A percentile compares a stretch with the other conserved stretches of the same genome.
Evolutionary conservation across 352 stramenopile genomes (phyloP).

Genomic region (Phytophthora syringae): DNA sequence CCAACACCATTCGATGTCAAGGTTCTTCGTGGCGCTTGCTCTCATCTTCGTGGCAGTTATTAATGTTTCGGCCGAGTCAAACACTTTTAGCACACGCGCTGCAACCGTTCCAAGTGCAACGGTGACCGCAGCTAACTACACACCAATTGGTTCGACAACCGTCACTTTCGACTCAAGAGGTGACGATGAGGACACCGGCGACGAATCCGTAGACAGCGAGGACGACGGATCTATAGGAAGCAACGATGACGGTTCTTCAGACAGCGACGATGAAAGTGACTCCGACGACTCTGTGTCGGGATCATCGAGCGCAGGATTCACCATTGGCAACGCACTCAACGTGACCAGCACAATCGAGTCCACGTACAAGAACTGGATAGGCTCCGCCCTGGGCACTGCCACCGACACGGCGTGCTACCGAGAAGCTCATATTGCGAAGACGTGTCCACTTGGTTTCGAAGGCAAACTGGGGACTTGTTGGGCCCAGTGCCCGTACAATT

Average conservation of each 20-base stretch:
- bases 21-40: constrained; percentile 17
- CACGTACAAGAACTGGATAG: constrained; percentile 34
- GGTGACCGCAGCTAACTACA: constrained; percentile 15
- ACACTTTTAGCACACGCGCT: constrained; percentile 27
- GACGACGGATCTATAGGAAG: constrained; percentile 11
- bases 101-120: constrained; percentile 18
- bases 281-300: not conserved
- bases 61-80: constrained; percentile 22
- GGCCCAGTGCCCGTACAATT: no score
- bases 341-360: constrained; percentile 32
- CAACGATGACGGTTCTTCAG: constrained; percentile 4
- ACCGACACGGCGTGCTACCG: constrained; percentile 45
- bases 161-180: constrained; percentile 2
- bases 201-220: constrained; percentile 25
- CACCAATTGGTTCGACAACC: constrained; percentile 6
- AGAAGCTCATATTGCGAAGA: constrained; percentile 36
- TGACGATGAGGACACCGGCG: constrained; percentile 17
- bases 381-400: constrained; percentile 10
- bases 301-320: not conserved
- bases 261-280: constrained; percentile 13
- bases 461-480: constrained; percentile 33
- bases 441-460: constrained; percentile 31
- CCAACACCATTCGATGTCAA: constrained; percentile 19
- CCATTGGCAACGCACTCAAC: constrained; percentile 17
- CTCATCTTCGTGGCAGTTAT: constrained; percentile 11